Evolutionary conservation across 2,329 filamentous ascomycete species (phyloP), one percentile per base, ranked within the genome.

Genomic region (Scedosporium boydii): DNA sequence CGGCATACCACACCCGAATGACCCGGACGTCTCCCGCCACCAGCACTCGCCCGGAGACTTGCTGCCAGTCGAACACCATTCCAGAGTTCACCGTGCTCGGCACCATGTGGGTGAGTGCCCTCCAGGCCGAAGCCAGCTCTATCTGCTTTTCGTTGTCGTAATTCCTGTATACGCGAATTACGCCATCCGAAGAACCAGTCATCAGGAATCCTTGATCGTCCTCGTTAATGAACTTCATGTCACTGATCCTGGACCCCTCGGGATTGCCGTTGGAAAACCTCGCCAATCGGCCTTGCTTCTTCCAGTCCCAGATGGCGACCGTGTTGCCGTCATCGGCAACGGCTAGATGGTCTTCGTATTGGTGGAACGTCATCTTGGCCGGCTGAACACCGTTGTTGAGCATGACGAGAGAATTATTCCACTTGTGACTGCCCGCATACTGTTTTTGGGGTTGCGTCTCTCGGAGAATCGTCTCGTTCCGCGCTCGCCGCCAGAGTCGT

Each of bases 61-160:
- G 95, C 73, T 98, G 93, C 95, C 95, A 99, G 73, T 99, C 93
- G 72, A 98, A 96, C 27, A 98, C 93, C 76, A 99, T 88, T 23
- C 95, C 95, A 1, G 93, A 93, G 73, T 96, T 96, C 70, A 93
- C 89, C 69, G 93, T 96, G 73, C 91, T 96, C 3, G 93, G 91
- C 5, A 98, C 89, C 72, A 98, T 89, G 75, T 99, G 91, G 12
- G 91, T 96, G 64, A 99, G 77, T 4, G 95, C 95, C 57, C 95
- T 87, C 86, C 96, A 98, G 18, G 91, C 85, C 0, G 93, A 92
- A 3, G 96, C 92, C 34, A 99, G 83, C 75, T 96, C 90, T 29
- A 95, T 87, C 60, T 87, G 82, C 65, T 82, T 82, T 57, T 87
- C 82, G 23, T 85, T 86, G 68, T 97, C 92, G 72, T 99, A 99